These are phyloP conservation scores for Talaromyces atroroseus DNA, from an alignment of 2,329 filamentous ascomycete genomes.

Conservation along the genomic window DNA sequence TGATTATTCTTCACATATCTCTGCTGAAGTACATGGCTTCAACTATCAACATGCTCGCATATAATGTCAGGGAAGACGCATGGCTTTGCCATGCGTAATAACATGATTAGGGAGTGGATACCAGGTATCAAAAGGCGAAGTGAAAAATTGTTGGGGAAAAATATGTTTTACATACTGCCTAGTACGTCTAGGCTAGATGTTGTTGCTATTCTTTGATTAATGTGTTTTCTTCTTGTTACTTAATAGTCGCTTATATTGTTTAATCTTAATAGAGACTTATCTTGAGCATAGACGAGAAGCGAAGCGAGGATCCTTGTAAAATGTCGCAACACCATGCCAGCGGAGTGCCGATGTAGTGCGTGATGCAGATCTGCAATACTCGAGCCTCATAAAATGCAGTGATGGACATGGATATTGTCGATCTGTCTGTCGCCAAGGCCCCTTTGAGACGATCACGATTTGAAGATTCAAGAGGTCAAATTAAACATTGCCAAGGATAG, in stretches of 20 bases:
- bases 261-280: background rate
- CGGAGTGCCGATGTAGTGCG: too few species aligned
- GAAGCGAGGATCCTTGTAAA: too few species aligned
- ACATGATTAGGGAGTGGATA: background rate
- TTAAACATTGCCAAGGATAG: background rate
- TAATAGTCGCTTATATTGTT: background rate
- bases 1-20: conserved; percentile 14
- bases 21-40: background rate
- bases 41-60: background rate
- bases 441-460: background rate
- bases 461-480: background rate
- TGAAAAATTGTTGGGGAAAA: background rate
- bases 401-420: background rate
- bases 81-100: background rate
- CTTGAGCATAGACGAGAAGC: background rate
- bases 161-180: background rate
- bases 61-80: background rate
- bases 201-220: background rate
- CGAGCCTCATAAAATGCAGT: background rate
- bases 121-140: background rate
- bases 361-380: too few species aligned
- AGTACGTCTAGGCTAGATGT: background rate
- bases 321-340: too few species aligned
- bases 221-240: background rate
- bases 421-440: background rate